Base-by-base conservation (phyloP, 2,329 filamentous ascomycete genomes). In the Penicillium sumatraense region DNA sequence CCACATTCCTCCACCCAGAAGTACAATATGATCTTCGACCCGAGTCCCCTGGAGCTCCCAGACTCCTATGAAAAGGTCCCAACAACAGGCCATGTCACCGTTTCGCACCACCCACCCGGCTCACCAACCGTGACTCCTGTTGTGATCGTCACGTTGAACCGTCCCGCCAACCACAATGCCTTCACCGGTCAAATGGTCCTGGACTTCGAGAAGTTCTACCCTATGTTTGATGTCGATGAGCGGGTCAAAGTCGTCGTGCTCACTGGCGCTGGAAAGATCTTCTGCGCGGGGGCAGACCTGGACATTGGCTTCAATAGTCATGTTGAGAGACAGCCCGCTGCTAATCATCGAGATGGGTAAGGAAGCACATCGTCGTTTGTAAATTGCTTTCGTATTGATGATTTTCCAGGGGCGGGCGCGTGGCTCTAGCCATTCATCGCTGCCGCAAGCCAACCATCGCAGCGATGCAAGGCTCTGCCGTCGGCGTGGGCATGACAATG, bases 401-500 rank as follows among this genome's bases (percentile, higher is more conserved):
- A 5, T 6, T 9, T 16, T 1, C 11, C 38, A 71, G 69, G 16
- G 68, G 68, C 8, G 69, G 68, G 14, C 64, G 68, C 7, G 63
- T 70, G 8, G 62, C 64, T 26, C 76, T 86, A 33, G 80, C 82
- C n/a, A 84, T 85, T 57, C 79, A 83, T 64, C 72, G 78, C 58
- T 85, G 83, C 63, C 76, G 82, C 61, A 85, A 85, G 59, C 81
- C 82, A 36, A 81, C 80, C 24, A 84, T 85, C 59, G 81, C 71
- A 29, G 83, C 83, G 0, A 71, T 85, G 53, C 78, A 84, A 58
- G 83, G 83, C 44, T 80, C 81, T 21, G 83, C 83, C 10, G 83
- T 84, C 1, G 83, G 83, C 2, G 75, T 85, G 20, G 83, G 83
- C 11, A 83, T 85, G 61, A 86, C 83, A 35, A 82, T 84, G 80